Conservation (phyloP, 2,329 filamentous ascomycete species). For the Pleurostoma richardsiae region DNA sequence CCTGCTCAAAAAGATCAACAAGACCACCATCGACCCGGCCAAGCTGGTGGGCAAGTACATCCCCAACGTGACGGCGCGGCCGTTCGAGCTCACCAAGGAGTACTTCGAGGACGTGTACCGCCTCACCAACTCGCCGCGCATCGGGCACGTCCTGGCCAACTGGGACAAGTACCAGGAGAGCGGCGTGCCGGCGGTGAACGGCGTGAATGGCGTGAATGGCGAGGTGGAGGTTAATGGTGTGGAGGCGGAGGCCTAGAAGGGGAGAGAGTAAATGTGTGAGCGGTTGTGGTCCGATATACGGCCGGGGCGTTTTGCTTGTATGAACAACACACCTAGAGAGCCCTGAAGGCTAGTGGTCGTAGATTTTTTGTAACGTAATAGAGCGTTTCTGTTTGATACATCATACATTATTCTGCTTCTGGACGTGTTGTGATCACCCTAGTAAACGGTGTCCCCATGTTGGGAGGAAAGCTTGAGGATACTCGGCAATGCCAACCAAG, state of each 20-base stretch:
- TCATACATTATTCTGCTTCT: no score
- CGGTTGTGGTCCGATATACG: no score
- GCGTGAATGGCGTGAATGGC: slow-evolving; percentile 5
- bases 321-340: no score
- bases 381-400: no score
- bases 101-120: slow-evolving; percentile 99
- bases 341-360: no score
- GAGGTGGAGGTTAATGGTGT: slow-evolving; percentile 3
- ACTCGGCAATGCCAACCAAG: no score
- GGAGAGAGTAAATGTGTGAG: no score
- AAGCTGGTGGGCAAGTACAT: slow-evolving; percentile 99
- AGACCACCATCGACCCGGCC: slow-evolving; percentile 94
- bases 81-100: slow-evolving; percentile 94
- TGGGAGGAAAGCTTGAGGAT: no score
- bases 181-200: slow-evolving; percentile 14
- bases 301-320: no score
- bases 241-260: not conserved
- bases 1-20: slow-evolving; percentile 99
- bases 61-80: slow-evolving; percentile 93
- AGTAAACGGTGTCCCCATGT: no score
- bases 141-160: slow-evolving; percentile 78
- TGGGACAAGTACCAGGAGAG: slow-evolving; percentile 70
- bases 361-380: no score
- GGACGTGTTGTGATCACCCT: no score
- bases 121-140: slow-evolving; percentile 78